These are phyloP conservation scores for Tuber magnatum DNA, from an alignment of 495 filamentous ascomycete species.

Conservation along the genomic window DNA sequence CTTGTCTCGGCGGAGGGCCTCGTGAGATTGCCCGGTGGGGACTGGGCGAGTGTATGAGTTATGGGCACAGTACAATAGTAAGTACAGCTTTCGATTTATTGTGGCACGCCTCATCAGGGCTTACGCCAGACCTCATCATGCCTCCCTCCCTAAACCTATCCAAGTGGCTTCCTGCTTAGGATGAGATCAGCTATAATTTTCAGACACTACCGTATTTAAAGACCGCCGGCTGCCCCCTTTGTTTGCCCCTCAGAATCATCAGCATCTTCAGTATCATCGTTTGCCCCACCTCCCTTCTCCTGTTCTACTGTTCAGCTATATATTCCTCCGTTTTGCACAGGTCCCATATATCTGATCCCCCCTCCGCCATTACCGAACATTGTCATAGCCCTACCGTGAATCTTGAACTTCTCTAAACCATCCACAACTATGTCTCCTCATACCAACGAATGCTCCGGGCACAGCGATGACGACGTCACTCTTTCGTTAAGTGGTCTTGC, in stretches of 20 bases:
- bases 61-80: neutral
- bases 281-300: neutral
- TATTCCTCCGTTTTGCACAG: constrained; percentile 13
- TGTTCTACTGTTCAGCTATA: neutral
- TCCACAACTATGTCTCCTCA: constrained; percentile 31
- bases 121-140: constrained; percentile 27
- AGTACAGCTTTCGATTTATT: constrained; percentile 3
- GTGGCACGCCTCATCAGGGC: constrained; percentile 32
- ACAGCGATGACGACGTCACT: constrained; percentile 22
- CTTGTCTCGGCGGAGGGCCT: constrained; percentile 24
- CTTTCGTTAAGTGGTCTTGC: constrained; percentile 23
- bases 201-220: constrained; percentile 1
- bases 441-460: constrained; percentile 30
- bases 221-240: constrained; percentile 1
- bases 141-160: neutral
- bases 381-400: neutral
- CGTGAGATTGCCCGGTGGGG: constrained; percentile 24
- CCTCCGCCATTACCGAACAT: neutral
- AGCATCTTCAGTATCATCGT: neutral
- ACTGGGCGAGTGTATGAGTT: constrained; percentile 13
- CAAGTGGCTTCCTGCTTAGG: neutral
- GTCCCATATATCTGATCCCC: neutral
- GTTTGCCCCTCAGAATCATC: neutral
- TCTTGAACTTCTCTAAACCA: neutral
- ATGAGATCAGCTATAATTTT: constrained; percentile 1